Evolutionary conservation across 1,284 basidiomycete genomes (phyloP).

Genomic region (Naganishia sp.): DNA sequence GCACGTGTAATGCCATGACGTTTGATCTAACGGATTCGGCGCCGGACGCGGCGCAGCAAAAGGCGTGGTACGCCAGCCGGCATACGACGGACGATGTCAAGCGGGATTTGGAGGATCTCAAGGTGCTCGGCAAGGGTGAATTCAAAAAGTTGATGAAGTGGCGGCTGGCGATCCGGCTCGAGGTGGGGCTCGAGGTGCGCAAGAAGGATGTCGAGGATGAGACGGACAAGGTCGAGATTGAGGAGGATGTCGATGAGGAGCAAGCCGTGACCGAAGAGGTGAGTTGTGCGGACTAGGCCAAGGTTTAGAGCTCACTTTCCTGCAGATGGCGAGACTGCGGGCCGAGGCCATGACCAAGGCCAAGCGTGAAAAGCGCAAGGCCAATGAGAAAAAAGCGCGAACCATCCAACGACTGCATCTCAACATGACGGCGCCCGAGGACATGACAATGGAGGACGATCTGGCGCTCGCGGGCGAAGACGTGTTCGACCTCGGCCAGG

Average conservation of each 20-base stretch:
- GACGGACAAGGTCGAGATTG: constrained; percentile 61
- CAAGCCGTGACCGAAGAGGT: constrained; percentile 85
- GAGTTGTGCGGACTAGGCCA: constrained; percentile 34
- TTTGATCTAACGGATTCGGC: constrained; percentile 67
- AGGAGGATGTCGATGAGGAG: constrained; percentile 81
- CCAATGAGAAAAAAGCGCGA: constrained; percentile 84
- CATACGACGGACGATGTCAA: constrained; percentile 78
- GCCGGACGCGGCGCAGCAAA: constrained; percentile 23
- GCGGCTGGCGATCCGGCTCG: constrained; percentile 79
- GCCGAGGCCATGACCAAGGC: constrained; percentile 71
- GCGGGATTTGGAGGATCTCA: constrained; percentile 84
- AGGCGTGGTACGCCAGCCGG: constrained; percentile 66
- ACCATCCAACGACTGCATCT: constrained; percentile 95
- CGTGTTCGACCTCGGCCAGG: constrained; percentile 76
- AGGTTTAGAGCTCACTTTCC: constrained; percentile 25
- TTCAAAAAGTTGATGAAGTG: constrained; percentile 93
- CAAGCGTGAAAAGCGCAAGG: constrained; percentile 79
- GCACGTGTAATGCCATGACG: constrained; percentile 77
- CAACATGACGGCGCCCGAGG: constrained; percentile 96
- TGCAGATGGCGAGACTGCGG: constrained; percentile 78
- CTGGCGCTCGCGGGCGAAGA: constrained; percentile 70
- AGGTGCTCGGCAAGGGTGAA: constrained; percentile 95
- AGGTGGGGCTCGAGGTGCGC: constrained; percentile 80
- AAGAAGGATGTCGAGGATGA: constrained; percentile 68
- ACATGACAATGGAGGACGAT: constrained; percentile 77